phyloP scores from a whole-genome alignment of 495 filamentous ascomycete species.

The Annulohypoxylon nitens region DNA sequence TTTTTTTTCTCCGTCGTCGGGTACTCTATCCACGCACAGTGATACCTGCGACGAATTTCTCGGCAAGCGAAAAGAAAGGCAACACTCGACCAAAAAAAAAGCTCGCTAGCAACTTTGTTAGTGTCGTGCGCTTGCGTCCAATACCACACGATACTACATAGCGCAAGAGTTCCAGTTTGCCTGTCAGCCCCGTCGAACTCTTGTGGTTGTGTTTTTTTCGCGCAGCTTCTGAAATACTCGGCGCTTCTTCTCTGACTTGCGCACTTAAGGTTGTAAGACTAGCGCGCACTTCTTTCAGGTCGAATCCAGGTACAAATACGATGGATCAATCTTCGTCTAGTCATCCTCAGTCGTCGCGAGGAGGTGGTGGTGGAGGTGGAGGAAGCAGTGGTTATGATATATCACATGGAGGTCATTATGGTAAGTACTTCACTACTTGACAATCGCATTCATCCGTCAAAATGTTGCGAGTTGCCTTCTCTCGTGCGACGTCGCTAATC shows the following conservation, averaged over 20 bases:
- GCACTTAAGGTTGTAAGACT: conserved; percentile 35
- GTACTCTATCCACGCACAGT: conserved; percentile 33
- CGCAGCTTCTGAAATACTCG: conserved; percentile 43
- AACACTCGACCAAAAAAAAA: conserved; percentile 13
- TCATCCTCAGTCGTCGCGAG: conserved; percentile 67
- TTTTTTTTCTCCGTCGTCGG: conserved; percentile 47
- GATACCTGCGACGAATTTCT: conserved; percentile 32
- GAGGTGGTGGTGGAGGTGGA: conserved; percentile 46
- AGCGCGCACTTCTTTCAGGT: conserved; percentile 35
- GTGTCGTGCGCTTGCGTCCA: conserved; percentile 40
- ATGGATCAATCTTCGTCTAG: conserved; percentile 72
- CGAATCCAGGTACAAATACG: conserved; percentile 20
- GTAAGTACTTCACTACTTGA: conserved; percentile 65
- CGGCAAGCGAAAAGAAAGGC: conserved; percentile 32
- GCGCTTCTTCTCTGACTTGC: conserved; percentile 32
- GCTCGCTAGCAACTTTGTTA: conserved; percentile 20
- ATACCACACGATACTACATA: conserved; percentile 26
- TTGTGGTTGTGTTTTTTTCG: conserved; percentile 13
- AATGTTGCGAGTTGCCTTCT: conserved; percentile 44
- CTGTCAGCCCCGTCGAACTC: conserved; percentile 27
- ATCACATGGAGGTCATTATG: conserved; percentile 87
- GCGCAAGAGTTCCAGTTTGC: conserved; percentile 41
- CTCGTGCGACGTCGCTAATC: conserved; percentile 56
- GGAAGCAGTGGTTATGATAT: conserved; percentile 81
- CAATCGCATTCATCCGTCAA: conserved; percentile 37